These are phyloP conservation scores for Trifolium subterraneum DNA, from an alignment of 306 rosid genomes.

Conservation along the genomic window DNA sequence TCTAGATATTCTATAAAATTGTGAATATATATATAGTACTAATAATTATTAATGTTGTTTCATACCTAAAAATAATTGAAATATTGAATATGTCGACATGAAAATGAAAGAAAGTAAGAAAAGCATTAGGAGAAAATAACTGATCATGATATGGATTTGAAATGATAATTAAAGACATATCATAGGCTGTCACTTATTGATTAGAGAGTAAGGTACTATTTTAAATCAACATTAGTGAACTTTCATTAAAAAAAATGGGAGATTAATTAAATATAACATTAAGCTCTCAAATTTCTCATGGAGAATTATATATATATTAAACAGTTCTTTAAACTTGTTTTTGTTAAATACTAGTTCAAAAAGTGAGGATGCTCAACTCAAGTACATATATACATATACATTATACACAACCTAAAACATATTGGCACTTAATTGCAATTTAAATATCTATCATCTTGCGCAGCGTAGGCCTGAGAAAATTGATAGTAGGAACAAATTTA, in stretches of 20 bases:
- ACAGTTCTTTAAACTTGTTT: too few species aligned
- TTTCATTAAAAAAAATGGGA: neutral
- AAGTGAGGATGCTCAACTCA: too few species aligned
- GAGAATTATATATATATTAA: too few species aligned
- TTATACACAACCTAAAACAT: too few species aligned
- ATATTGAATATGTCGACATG: slow-evolving; percentile 20
- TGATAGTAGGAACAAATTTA: too few species aligned
- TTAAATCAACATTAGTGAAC: slow-evolving; percentile 8
- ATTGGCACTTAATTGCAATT: too few species aligned
- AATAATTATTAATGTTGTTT: slow-evolving; percentile 14
- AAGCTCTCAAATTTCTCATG: too few species aligned
- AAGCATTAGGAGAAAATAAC: neutral
- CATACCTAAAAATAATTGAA: slow-evolving; percentile 34
- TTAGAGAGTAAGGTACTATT: slow-evolving; percentile 8
- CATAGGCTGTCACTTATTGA: slow-evolving; percentile 23
- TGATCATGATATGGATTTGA: slow-evolving; percentile 22
- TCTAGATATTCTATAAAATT: slow-evolving; percentile 1
- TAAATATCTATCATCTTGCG: too few species aligned
- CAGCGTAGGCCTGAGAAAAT: too few species aligned
- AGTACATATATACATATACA: too few species aligned
- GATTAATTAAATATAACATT: too few species aligned
- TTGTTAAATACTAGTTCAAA: too few species aligned
- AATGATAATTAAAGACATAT: slow-evolving; percentile 10
- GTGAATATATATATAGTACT: neutral
- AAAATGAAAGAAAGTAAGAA: neutral